A percentile compares a stretch with the other conserved stretches of the same genome.
phyloP scores from a whole-genome alignment of 768 basidiomycete species.

The Clavulina sp. region DNA sequence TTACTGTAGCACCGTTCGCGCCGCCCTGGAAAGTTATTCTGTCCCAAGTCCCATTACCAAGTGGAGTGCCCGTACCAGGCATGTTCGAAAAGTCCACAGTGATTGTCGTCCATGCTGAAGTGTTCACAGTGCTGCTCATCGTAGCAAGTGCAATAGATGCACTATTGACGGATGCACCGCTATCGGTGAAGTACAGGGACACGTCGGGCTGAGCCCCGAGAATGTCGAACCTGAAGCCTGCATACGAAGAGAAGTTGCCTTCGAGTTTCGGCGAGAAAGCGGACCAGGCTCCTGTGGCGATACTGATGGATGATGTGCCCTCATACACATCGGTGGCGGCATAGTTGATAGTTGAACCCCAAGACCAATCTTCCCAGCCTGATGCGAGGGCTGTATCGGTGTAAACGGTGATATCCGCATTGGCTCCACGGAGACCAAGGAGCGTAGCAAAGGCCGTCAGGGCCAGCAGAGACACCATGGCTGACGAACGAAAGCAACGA shows the following conservation, averaged over 20 bases:
- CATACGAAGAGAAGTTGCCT: too few relatives aligned
- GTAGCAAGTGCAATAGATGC: slow-evolving; percentile 27
- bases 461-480: too few relatives aligned
- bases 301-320: slow-evolving; percentile 26
- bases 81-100: slow-evolving; percentile 31
- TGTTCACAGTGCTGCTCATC: slow-evolving; percentile 24
- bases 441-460: neutral
- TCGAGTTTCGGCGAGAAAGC: slow-evolving; percentile 33
- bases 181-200: slow-evolving; percentile 25
- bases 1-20: slow-evolving; percentile 25
- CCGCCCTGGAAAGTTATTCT: slow-evolving; percentile 33
- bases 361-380: slow-evolving; percentile 38
- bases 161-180: slow-evolving; percentile 22
- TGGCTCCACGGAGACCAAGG: slow-evolving; percentile 2
- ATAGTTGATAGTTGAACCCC: slow-evolving; percentile 28
- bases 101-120: slow-evolving; percentile 27
- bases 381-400: slow-evolving; percentile 25
- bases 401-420: slow-evolving; percentile 27
- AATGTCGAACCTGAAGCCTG: slow-evolving; percentile 34
- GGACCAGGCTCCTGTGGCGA: slow-evolving; percentile 26
- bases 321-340: slow-evolving; percentile 28
- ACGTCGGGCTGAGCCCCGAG: slow-evolving; percentile 31
- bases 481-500: too few relatives aligned
- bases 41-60: slow-evolving; percentile 29
- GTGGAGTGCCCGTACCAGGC: slow-evolving; percentile 21